phyloP scores from a whole-genome alignment of 2,329 filamentous ascomycete species.

The Alternaria sp. region DNA sequence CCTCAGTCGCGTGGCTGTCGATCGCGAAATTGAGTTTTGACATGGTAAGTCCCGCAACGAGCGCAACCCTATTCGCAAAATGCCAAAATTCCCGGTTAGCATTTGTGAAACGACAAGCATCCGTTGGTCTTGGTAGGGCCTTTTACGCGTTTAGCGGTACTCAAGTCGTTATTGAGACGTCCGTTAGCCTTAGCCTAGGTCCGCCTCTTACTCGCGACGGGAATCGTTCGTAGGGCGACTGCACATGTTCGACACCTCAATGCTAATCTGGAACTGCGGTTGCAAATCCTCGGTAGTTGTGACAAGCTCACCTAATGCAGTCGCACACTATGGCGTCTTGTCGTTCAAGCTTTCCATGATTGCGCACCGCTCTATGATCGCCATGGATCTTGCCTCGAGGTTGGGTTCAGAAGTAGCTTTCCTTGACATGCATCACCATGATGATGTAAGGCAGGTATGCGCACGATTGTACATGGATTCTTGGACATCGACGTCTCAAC shows the following conservation, averaged over 20 bases:
- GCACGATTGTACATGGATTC: background rate
- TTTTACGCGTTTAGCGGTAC: background rate
- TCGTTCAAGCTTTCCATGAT: background rate
- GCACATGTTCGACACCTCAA: background rate
- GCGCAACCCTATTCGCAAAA: background rate
- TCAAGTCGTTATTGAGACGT: background rate
- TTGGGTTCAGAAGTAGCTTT: background rate
- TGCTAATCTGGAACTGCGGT: background rate
- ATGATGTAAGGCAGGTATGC: background rate
- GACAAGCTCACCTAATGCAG: background rate
- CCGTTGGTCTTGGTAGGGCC: background rate
- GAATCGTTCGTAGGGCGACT: background rate
- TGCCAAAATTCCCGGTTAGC: background rate
- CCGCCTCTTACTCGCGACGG: background rate
- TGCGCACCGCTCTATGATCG: background rate
- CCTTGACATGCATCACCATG: background rate
- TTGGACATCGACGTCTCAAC: background rate
- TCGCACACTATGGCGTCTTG: background rate
- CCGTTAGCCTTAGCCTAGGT: background rate
- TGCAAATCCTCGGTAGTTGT: background rate
- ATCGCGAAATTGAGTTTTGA: conserved; percentile 3
- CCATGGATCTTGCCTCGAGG: background rate
- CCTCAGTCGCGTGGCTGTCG: background rate
- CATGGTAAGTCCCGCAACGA: background rate
- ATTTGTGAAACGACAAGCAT: background rate